Evolutionary conservation across 192 early-diverging fungal genomes (phyloP).

Genomic region (Coemansia sp.): DNA sequence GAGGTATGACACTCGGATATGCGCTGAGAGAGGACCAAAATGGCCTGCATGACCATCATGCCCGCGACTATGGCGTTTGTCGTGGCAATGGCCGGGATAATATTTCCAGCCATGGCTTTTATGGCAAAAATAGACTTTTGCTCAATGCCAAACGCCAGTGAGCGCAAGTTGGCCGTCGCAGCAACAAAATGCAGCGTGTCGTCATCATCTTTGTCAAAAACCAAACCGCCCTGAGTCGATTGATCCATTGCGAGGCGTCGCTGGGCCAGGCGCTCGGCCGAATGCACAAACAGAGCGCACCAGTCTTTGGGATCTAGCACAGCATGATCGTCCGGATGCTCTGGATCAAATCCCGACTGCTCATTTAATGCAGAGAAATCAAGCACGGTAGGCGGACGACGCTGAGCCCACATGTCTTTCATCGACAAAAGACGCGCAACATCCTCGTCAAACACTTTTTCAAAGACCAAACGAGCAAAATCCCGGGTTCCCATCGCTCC

Average conservation of each 20-base stretch:
- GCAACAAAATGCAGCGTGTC: conserved; percentile 93
- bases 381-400: conserved; percentile 65
- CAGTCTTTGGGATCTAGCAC: conserved; percentile 62
- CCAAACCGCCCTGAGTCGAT: conserved; percentile 20
- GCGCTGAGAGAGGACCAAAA: conserved; percentile 61
- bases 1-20: conserved; percentile 48
- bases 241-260: background rate
- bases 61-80: conserved; percentile 97
- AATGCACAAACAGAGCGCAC: conserved; percentile 66
- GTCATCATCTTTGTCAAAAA: conserved; percentile 97
- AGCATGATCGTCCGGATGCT: conserved; percentile 55
- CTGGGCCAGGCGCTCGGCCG: conserved; percentile 32
- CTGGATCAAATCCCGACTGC: conserved; percentile 21
- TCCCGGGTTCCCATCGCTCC: conserved; percentile 59
- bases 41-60: conserved; percentile 85
- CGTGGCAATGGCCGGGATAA: conserved; percentile 97
- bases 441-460: conserved; percentile 82
- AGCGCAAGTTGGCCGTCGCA: conserved; percentile 84
- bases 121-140: conserved; percentile 78
- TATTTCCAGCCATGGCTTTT: conserved; percentile 99
- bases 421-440: conserved; percentile 76
- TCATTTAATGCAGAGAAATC: conserved; percentile 52
- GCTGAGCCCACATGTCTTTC: conserved; percentile 86
- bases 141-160: conserved; percentile 78
- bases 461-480: conserved; percentile 66